Evolutionary conservation across 31 red algal genomes (phyloP), one percentile per base, ranked within the genome.

Genomic region (Asparagopsis taxiformis): DNA sequence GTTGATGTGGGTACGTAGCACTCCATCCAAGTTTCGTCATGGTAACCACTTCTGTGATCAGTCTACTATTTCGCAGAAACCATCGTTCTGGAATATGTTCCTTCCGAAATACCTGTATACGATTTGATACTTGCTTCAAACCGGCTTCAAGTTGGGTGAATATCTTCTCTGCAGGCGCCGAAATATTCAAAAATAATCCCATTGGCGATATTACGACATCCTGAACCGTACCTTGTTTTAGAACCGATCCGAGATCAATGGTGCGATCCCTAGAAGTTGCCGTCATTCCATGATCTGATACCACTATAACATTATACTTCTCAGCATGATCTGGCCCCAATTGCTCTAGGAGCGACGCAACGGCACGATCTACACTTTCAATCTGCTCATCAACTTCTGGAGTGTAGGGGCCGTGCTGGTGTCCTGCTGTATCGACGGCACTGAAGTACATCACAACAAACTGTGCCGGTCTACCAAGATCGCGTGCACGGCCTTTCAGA

Each of bases 201-300:
- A 77, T 49, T 5, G 75, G 80, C 5, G 82, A 73, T 48, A 48
- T 21, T 26, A 54, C 11, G 13, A 81, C 58, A 64, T 77, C 80
- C 46, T 75, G 70, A 20, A 74, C 72, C 23, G 58, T 67, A 3
- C 77, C 76, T 34, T 74, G 55, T 68, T 51, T 33, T 22, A 79
- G 67, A 16, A 48, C 34, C 37, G 68, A 33, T 3, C 19, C 39
- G 10, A 86, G 36, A 54, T 88, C 83, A 1, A 94, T 39, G 41
- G 19, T 31, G 29, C 30, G 39, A 11, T 75, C 84, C 23, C 31
- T 41, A 26, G 71, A 77, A 30, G 74, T 38, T 46, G 49, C 67
- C 25, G 77, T 63, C 91, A 94, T 94, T n/a, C 91, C 91, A 60
- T 94, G 91, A 68, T 94, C 91, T 22, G 77, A 84, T 10, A 94